Percentiles rank a stretch among this genome's conserved stretches.
These are phyloP conservation scores for Dryas drummondii DNA, from an alignment of 306 rosid species.

Conservation along the genomic window DNA sequence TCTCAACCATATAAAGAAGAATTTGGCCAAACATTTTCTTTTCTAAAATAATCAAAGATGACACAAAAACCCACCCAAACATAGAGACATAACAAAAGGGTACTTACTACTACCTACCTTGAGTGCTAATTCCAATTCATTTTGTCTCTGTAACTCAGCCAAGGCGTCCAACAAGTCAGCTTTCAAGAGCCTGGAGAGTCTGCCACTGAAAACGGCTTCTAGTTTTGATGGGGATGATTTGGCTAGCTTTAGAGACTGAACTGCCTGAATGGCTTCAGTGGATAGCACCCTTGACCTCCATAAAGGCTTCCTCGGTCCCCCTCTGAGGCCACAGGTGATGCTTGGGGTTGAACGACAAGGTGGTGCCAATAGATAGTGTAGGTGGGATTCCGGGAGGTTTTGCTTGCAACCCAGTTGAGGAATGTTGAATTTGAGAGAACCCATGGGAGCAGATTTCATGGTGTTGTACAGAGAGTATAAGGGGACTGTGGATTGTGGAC, in stretches of 20 bases:
- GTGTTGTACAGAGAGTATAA: too few species aligned
- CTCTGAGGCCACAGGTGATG: conserved; percentile 54
- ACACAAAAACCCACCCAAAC: not conserved
- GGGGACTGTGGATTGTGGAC: not conserved
- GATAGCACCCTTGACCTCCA: conserved; percentile 52
- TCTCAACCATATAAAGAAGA: not conserved
- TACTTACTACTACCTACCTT: conserved; percentile 25
- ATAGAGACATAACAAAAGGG: not conserved
- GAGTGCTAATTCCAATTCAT: conserved; percentile 46
- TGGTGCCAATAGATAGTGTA: not conserved
- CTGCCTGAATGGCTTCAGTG: conserved; percentile 62
- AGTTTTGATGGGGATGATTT: conserved; percentile 39
- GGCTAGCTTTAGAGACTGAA: conserved; percentile 67
- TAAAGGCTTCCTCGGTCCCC: conserved; percentile 33
- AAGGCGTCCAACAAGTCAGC: conserved; percentile 50
- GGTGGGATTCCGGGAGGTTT: conserved; percentile 11
- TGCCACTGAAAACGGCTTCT: conserved; percentile 38
- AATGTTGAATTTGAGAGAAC: conserved; percentile 13
- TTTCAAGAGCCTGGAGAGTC: conserved; percentile 56
- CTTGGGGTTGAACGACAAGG: not conserved
- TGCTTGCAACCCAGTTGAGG: conserved; percentile 5
- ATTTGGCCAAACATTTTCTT: not conserved
- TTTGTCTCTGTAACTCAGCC: conserved; percentile 55
- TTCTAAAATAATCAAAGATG: not conserved
- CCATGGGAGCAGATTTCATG: conserved; percentile 12